These are phyloP conservation scores for Aspergillus ochraceoroseus DNA, from an alignment of 2,329 filamentous ascomycete species.

Conservation along the genomic window DNA sequence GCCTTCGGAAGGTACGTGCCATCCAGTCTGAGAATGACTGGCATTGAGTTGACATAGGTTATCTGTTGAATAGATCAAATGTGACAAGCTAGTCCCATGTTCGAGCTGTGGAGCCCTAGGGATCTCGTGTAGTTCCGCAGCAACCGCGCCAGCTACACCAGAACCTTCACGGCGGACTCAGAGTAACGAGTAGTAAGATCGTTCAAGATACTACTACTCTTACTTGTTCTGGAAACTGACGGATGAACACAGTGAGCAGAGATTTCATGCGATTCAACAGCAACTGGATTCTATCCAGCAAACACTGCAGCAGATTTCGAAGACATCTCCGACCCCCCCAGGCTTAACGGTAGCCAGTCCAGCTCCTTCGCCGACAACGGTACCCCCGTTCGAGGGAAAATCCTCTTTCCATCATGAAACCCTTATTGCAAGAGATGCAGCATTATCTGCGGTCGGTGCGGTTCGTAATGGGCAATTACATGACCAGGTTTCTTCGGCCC, in stretches of 20 bases:
- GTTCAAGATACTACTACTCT: too few species aligned
- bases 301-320: constrained; percentile 17
- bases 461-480: constrained; percentile 11
- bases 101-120: constrained; percentile 22
- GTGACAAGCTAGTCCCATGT: constrained; percentile 24
- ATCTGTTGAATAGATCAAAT: constrained; percentile 19
- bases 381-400: constrained; percentile 24
- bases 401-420: constrained; percentile 26
- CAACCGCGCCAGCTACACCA: constrained; percentile 3
- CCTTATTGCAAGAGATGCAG: constrained; percentile 24
- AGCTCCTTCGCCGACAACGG: constrained; percentile 15
- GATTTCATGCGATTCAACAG: constrained; percentile 19
- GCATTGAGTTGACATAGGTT: not conserved
- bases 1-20: constrained; percentile 24
- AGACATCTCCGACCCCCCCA: constrained; percentile 1
- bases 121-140: constrained; percentile 18
- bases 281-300: constrained; percentile 20
- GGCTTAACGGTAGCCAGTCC: constrained; percentile 10
- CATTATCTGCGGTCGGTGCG: constrained; percentile 19
- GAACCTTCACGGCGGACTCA: constrained; percentile 5
- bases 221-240: too few species aligned
- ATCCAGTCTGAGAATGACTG: not conserved
- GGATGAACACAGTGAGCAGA: constrained; percentile 19
- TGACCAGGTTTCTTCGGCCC: constrained; percentile 22
- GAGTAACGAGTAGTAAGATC: constrained; percentile 19